Base-by-base conservation (phyloP, 805 yeast species). In the Suhomyces pyralidae region DNA sequence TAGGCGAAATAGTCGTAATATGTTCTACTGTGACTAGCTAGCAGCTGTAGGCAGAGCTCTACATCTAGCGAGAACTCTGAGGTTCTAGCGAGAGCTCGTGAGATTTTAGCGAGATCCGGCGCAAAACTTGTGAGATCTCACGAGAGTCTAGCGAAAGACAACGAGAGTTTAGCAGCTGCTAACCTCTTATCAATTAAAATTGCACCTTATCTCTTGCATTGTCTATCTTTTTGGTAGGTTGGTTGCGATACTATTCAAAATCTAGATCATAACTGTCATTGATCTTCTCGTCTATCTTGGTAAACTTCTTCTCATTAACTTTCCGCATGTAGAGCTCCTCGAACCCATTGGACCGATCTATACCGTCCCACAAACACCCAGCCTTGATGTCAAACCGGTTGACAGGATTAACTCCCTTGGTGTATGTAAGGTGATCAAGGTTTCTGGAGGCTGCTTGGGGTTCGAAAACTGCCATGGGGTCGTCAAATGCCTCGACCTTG, bases 341-440 rank as follows among this genome's bases (percentile, higher is more conserved):
- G 68, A 88, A 92, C 3, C 97, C 97, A 63, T 86, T 92, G 0
- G 96, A 84, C 54, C 98, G 72, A 68, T 90, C 92, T 1, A 92
- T 84, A 0, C 97, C 97, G 67, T 89, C 96, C 98, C 98, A 92
- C 52, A 89, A 74, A 58, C 76, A 74, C 0, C 97, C 97, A 0
- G 97, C 96, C 4, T 71, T 69, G 12, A 92, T 84, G 2, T 79
- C 79, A 67, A 89, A 92, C 52, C 98, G 71, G 63, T 92, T 92
- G 19, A 81, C 81, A 0, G 89, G 83, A 51, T 68, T 81, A 0
- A 76, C 57, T 0, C 85, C 85, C 26, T 69, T 61, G 19, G 50
- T 64, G 59, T 85, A 90, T 1, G 46, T 49, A 50, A 46, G 22
- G 40, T 36, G 26, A 66, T 12, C 46, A 14, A 38, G 42, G 24